Evolutionary conservation across 1,284 basidiomycete genomes (phyloP).

Genomic region (Ceratobasidium papillatum): DNA sequence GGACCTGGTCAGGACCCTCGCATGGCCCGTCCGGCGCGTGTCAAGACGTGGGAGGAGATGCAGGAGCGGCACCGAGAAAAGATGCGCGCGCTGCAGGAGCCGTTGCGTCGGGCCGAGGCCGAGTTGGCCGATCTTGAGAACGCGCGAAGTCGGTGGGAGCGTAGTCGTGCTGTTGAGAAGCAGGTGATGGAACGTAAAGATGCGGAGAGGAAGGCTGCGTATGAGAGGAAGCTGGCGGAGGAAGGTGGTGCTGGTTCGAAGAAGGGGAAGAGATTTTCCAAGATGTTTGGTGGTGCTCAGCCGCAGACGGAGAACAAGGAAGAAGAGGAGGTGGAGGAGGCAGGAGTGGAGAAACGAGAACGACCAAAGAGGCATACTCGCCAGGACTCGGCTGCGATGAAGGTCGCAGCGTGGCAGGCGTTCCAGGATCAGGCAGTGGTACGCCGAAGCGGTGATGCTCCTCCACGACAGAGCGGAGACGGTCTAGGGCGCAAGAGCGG

Average conservation of each 20-base stretch:
- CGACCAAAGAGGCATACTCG: background rate
- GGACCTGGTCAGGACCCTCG: slow-evolving; percentile 51
- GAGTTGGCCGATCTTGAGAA: slow-evolving; percentile 72
- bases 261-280: slow-evolving; percentile 5
- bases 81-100: slow-evolving; percentile 75
- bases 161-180: slow-evolving; percentile 71
- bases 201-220: slow-evolving; percentile 70
- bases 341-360: background rate
- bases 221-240: slow-evolving; percentile 52
- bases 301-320: background rate
- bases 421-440: slow-evolving; percentile 66
- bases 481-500: background rate
- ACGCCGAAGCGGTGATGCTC: background rate
- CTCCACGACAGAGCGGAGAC: background rate
- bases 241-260: background rate
- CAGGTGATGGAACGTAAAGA: slow-evolving; percentile 72
- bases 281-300: slow-evolving; percentile 7
- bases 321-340: background rate
- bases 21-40: slow-evolving; percentile 45
- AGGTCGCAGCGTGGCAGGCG: slow-evolving; percentile 83
- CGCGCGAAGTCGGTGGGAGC: slow-evolving; percentile 79
- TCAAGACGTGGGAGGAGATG: slow-evolving; percentile 78
- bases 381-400: slow-evolving; percentile 54
- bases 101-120: slow-evolving; percentile 73
- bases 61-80: slow-evolving; percentile 83